Base-by-base conservation (phyloP, 2,329 filamentous ascomycete genomes). In the Colletotrichum echinochloae region DNA sequence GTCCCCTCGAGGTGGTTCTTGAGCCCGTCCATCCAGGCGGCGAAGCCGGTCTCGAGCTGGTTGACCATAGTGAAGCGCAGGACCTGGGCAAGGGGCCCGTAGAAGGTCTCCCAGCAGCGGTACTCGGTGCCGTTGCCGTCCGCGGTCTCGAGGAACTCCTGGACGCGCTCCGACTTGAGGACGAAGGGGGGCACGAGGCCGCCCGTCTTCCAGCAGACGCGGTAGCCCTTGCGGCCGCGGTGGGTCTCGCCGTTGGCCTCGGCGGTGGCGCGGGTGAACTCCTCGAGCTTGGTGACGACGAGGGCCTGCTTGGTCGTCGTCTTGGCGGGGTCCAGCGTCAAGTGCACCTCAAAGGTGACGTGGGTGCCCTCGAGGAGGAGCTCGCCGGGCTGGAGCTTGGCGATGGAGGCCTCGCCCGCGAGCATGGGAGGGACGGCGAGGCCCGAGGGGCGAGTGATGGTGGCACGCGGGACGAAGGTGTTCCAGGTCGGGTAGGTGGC, bases 71-170 rank as follows among this genome's bases (percentile, higher is more conserved):
- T 73, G 35, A 74, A 49, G 74, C 75, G 79, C 20, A 84, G 77
- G 16, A 79, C 75, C 5, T 76, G 76, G 12, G 78, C 80, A 66
- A 85, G 46, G 7, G 78, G 59, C 0, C 83, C 83, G 48, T 81
- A 80, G 73, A 84, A 84, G n/a, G 83, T 85, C 78, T 86, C 83
- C 80, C 80, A 84, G 75, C 79, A 81, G 16, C 68, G 74, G 73
- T 84, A 85, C 71, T 81, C 79, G 26, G 79, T 82, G 18, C 76
- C 78, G 23, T 74, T 76, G 6, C 74, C 74, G 12, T 72, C 70
- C 54, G 71, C 62, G 28, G 48, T 65, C 60, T 74, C 65, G 39
- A 82, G 74, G 66, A 84, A 79, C 74, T 85, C 84, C 75, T 85
- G 83, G 18, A 84, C 79, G 56, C 82, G 76, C 77, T 85, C 82